Percentiles rank a stretch among this genome's conserved stretches.
Evolutionary conservation across 2,329 filamentous ascomycete genomes (phyloP).

Genomic region (Aspergillus sp.): DNA sequence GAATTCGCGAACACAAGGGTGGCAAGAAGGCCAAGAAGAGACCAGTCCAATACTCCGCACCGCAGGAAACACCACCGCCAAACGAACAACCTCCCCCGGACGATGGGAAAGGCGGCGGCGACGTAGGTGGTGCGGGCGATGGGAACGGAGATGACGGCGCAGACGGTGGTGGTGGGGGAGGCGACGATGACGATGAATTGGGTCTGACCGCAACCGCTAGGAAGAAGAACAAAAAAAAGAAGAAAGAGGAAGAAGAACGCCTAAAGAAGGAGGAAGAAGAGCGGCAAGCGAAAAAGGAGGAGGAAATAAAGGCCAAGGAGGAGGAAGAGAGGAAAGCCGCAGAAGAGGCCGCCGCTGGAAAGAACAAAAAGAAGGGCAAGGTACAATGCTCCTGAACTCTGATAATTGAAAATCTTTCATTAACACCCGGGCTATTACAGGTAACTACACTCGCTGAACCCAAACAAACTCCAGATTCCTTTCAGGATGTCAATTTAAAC

Average conservation of each 20-base stretch:
- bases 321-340: slow-evolving; percentile 22
- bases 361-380: slow-evolving; percentile 54
- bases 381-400: slow-evolving; percentile 26
- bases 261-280: slow-evolving; percentile 25
- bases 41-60: slow-evolving; percentile 4
- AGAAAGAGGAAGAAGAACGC: slow-evolving; percentile 28
- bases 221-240: slow-evolving; percentile 29
- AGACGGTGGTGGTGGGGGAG: slow-evolving; percentile 24
- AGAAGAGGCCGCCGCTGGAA: slow-evolving; percentile 27
- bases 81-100: slow-evolving; percentile 7
- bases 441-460: slow-evolving; percentile 15
- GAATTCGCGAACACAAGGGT: slow-evolving; percentile 26
- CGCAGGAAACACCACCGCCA: slow-evolving; percentile 14
- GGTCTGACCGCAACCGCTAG: slow-evolving; percentile 19
- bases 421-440: slow-evolving; percentile 4
- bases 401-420: neutral
- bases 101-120: slow-evolving; percentile 15
- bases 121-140: slow-evolving; percentile 27
- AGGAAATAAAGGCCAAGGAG: slow-evolving; percentile 19
- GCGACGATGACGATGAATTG: slow-evolving; percentile 35
- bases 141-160: slow-evolving; percentile 23
- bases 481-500: slow-evolving; percentile 63
- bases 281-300: slow-evolving; percentile 21
- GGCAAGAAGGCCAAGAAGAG: slow-evolving; percentile 25
- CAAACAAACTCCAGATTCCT: slow-evolving; percentile 44